Conservation (phyloP, 2,329 filamentous ascomycete species). For the Ceratocystis eucalypticola region DNA sequence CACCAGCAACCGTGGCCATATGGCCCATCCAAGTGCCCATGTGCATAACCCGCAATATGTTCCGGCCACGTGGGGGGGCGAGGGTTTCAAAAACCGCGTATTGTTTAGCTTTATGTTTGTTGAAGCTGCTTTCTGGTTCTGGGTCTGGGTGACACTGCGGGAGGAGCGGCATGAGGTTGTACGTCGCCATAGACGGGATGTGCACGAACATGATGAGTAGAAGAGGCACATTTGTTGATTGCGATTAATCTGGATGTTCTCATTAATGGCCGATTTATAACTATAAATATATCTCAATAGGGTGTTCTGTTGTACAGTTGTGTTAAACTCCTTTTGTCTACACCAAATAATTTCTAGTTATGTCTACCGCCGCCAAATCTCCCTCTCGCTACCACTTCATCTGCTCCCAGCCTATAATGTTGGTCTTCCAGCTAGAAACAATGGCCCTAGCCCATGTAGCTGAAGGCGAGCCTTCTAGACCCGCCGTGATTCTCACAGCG, state of each 20-base stretch:
- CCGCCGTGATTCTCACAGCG: slow-evolving; percentile 56
- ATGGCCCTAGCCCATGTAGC: slow-evolving; percentile 21
- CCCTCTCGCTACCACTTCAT: slow-evolving; percentile 21
- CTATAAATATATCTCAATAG: background rate
- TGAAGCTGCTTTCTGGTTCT: slow-evolving; percentile 78
- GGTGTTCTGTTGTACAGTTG: background rate
- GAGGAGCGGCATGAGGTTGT: slow-evolving; percentile 44
- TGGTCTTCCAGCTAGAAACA: slow-evolving; percentile 22
- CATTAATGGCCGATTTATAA: background rate
- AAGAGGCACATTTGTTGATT: background rate
- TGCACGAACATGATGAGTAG: slow-evolving; percentile 16
- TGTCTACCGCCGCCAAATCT: slow-evolving; percentile 20
- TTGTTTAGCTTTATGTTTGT: slow-evolving; percentile 76
- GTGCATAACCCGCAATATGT: slow-evolving; percentile 27
- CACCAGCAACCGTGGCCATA: slow-evolving; percentile 24
- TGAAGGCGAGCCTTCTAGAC: slow-evolving; percentile 74
- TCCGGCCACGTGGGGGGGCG: slow-evolving; percentile 39
- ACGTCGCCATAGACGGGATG: slow-evolving; percentile 24
- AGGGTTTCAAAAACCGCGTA: slow-evolving; percentile 67
- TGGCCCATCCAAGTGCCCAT: slow-evolving; percentile 28
- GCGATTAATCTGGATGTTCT: background rate
- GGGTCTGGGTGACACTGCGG: slow-evolving; percentile 58
- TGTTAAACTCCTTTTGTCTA: background rate
- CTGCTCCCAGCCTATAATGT: slow-evolving; percentile 23
- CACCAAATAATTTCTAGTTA: background rate